phyloP scores from a whole-genome alignment of 108 stramenopile species.

The Poteriospumella lacustris region DNA sequence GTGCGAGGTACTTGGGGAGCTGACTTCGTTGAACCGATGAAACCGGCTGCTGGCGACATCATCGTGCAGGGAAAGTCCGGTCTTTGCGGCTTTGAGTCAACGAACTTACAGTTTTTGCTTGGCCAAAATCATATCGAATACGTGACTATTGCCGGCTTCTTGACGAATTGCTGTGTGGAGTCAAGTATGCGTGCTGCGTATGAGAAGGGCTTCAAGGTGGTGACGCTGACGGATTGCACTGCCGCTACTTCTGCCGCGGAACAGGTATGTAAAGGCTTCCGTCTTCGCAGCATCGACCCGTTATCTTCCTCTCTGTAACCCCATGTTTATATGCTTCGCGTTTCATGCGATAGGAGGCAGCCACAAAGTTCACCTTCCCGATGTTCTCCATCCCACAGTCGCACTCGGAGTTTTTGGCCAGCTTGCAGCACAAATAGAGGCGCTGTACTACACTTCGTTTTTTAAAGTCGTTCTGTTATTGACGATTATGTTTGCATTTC shows the following conservation, averaged over 20 bases:
- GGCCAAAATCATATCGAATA: slow-evolving; percentile 58
- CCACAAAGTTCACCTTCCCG: slow-evolving; percentile 62
- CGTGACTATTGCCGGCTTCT: slow-evolving; percentile 63
- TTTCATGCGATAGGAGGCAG: slow-evolving; percentile 40
- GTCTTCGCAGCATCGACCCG: background rate
- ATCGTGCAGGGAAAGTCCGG: slow-evolving; percentile 67
- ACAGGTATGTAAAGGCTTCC: slow-evolving; percentile 31
- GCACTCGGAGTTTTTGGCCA: slow-evolving; percentile 48
- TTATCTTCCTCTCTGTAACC: background rate
- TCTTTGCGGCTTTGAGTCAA: slow-evolving; percentile 63
- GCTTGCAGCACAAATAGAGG: background rate
- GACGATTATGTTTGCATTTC: too few relatives aligned
- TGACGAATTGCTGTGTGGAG: slow-evolving; percentile 77
- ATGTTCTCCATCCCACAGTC: slow-evolving; percentile 66
- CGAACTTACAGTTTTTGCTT: slow-evolving; percentile 67
- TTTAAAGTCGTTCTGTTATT: too few relatives aligned
- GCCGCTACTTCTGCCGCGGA: slow-evolving; percentile 61
- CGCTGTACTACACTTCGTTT: too few relatives aligned
- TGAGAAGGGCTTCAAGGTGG: slow-evolving; percentile 65
- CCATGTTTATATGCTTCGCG: background rate
- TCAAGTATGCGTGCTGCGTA: slow-evolving; percentile 69
- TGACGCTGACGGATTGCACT: slow-evolving; percentile 60
- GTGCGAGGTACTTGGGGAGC: slow-evolving; percentile 53
- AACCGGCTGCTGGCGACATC: slow-evolving; percentile 50
- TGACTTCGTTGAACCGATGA: slow-evolving; percentile 46